Evolutionary conservation across 495 filamentous ascomycete genomes (phyloP).

Genomic region (Neurospora sp.): DNA sequence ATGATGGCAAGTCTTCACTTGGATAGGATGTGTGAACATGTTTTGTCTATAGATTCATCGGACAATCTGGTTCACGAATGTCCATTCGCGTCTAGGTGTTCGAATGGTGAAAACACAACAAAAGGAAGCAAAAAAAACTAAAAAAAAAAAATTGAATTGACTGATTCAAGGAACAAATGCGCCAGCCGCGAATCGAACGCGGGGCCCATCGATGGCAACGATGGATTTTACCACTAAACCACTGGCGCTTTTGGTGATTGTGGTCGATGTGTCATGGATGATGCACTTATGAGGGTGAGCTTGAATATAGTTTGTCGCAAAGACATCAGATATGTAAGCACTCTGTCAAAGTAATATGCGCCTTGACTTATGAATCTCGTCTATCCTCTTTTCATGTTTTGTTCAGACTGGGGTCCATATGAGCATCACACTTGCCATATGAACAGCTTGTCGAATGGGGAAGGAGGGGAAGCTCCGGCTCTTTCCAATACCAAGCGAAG

Average conservation of each 20-base stretch:
- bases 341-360: not conserved
- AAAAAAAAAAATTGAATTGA: not conserved
- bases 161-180: conserved; percentile 13
- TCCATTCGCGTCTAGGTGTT: not conserved
- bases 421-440: not conserved
- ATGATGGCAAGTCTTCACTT: not conserved
- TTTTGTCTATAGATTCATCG: no score
- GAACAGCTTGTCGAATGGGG: not conserved
- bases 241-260: conserved; percentile 13
- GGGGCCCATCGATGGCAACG: conserved; percentile 45
- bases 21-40: no score
- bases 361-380: not conserved
- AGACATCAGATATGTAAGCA: not conserved
- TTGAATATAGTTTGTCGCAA: not conserved
- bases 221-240: conserved; percentile 46
- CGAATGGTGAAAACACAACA: not conserved
- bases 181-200: conserved; percentile 41
- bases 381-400: not conserved
- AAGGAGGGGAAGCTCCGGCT: not conserved
- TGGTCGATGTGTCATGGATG: not conserved
- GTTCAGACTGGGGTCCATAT: not conserved
- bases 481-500: not conserved
- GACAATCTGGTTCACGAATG: no score
- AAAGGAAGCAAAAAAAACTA: not conserved
- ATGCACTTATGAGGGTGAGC: not conserved